Base-by-base conservation (phyloP, 768 basidiomycete species). In the Xerocomus potaroensis region DNA sequence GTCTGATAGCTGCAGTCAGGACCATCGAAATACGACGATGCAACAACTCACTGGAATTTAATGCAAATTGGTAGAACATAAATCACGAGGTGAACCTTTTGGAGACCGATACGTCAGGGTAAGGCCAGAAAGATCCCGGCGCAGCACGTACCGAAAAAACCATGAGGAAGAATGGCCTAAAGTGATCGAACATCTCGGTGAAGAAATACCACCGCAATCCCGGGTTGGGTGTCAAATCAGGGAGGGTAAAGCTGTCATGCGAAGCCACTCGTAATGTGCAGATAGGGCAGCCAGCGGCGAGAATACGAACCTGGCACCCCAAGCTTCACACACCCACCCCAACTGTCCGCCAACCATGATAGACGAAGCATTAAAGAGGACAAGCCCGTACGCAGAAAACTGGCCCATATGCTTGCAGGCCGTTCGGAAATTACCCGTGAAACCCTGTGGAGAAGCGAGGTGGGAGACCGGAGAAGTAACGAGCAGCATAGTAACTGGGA, bases 181-280 rank as follows among this genome's bases (percentile, higher is more conserved):
- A 99, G 62, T 98, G 88, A 61, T 97, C 95, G 53, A 99, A 99
- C 89, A 97, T 97, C 64, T 98, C 95, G 10, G 92, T 97, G 70
- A 98, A 97, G 72, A 98, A 98, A 66, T 98, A 98, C 95, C 95
- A 98, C 88, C 92, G 92, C 23, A 97, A 69, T 2, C 96, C 95
- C 4, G 89, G 81, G 56, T 94, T 98, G 0, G 96, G 95, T 8
- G 91, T 93, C 51, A 98, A 68, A 62, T 96, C 94, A 2, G 88
- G 87, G 8, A 96, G 78, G 16, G 77, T 79, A 19, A 96, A 59
- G 37, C 94, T 97, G 44, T 41, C 24, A 54, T 8, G 7, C 6
- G 16, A 35, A 8, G 3, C 5, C 26, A 19, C 48, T 48, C 26
- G 34, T 31, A 18, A 35, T 5, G 22, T 12, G 7, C 4, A 42